Base-by-base conservation (phyloP, 176 grass and related monocot species). In the Hsuehochloa calcarea region DNA sequence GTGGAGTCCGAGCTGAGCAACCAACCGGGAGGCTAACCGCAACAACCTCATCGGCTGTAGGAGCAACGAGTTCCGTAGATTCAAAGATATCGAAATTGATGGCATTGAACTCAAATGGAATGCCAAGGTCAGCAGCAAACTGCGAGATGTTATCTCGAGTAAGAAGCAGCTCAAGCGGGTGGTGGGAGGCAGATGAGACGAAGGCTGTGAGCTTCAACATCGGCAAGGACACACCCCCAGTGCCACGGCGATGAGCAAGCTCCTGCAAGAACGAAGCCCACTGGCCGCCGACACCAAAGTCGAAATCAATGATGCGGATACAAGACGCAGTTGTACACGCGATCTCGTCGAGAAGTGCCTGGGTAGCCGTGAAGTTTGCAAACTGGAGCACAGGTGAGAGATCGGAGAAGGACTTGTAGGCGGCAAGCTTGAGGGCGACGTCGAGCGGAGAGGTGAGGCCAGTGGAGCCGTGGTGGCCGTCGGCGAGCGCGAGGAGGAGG, bases 181-280 rank as follows among this genome's bases (percentile, higher is more conserved):
- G 90, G 79, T 93, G 78, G 46, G 89, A 91, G 34, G 79, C 85
- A 38, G 74, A 11, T 27, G 95, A 90, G 31, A 97, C 86, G 31
- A 94, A 88, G 51, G 90, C 92, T 3, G 92, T 94, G 6, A 97
- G 73, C 84, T 93, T 94, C 23, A 97, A 74, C 65, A 91, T 49
- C 3, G 84, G 89, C 83, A 77, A 63, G 37, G 62, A 60, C 69
- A 17, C 72, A 26, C 82, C 80, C 10, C 85, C 68, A 1, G 78
- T n/a, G 39, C 90, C 62, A 15, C 78, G 62, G 50, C 79, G 74
- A 60, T 95, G 88, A 9, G 95, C 92, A 13, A 97, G 90, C 82
- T 97, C 95, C 81, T 97, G 95, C 87, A 97, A 79, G 82, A 97
- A 97, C 25, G 95, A 93, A 10, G 95, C 91, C 95, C 95, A 97